phyloP scores from a whole-genome alignment of 2,329 filamentous ascomycete species.

The Aphanocladium album region DNA sequence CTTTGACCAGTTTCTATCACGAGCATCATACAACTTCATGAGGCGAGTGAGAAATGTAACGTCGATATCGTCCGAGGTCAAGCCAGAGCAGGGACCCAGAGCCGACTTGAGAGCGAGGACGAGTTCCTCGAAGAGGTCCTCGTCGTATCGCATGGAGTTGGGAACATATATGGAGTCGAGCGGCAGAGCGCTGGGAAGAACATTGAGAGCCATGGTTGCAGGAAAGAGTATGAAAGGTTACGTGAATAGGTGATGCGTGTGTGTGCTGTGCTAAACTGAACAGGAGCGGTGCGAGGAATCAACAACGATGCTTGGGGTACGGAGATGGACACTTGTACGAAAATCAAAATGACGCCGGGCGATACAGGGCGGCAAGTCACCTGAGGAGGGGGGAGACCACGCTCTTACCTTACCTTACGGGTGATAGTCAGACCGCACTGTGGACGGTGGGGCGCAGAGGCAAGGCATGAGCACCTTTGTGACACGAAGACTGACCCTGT shows the following conservation, averaged over 20 bases:
- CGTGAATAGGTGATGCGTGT: background rate
- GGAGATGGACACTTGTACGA: slow-evolving; percentile 3
- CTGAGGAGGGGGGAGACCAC: slow-evolving; percentile 5
- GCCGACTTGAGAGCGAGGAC: slow-evolving; percentile 67
- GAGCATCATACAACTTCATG: slow-evolving; percentile 70
- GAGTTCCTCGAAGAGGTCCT: slow-evolving; percentile 60
- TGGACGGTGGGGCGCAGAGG: slow-evolving; percentile 5
- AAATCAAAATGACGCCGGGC: background rate
- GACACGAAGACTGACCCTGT: background rate
- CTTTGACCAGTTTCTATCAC: slow-evolving; percentile 63
- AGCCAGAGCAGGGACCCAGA: slow-evolving; percentile 74
- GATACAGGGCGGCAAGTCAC: slow-evolving; percentile 4
- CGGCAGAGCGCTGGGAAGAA: slow-evolving; percentile 14
- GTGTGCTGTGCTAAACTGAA: slow-evolving; percentile 3
- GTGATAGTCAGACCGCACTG: slow-evolving; percentile 9
- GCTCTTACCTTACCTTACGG: background rate
- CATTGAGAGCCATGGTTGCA: slow-evolving; percentile 14
- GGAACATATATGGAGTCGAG: slow-evolving; percentile 7
- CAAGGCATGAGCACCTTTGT: slow-evolving; percentile 9
- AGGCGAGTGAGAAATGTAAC: slow-evolving; percentile 63
- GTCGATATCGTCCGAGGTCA: slow-evolving; percentile 78
- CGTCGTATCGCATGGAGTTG: slow-evolving; percentile 16
- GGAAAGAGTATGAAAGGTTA: background rate
- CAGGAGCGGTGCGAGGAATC: background rate
- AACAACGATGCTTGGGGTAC: background rate